phyloP scores from a whole-genome alignment of 108 stramenopile genomes.

The Cyclotella distinguenda region DNA sequence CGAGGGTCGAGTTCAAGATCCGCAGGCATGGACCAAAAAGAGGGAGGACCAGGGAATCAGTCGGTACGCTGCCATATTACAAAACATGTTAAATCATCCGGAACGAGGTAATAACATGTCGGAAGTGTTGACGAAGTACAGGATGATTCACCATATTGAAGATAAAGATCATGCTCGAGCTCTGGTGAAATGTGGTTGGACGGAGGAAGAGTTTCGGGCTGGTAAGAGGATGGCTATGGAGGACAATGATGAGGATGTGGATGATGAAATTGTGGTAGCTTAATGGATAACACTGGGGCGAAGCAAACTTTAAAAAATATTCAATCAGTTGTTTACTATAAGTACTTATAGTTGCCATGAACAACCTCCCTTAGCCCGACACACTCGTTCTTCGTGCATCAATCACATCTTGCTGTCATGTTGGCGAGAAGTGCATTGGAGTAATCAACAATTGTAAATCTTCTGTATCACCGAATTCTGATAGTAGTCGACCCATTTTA shows the following conservation, averaged over 20 bases:
- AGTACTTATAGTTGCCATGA: no score
- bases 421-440: no score
- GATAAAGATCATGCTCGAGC: constrained; percentile 59
- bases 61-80: constrained; percentile 73
- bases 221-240: constrained; percentile 26
- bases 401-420: no score
- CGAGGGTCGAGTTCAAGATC: constrained; percentile 52
- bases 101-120: constrained; percentile 52
- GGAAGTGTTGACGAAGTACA: constrained; percentile 64
- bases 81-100: constrained; percentile 62
- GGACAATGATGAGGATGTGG: constrained; percentile 2
- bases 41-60: constrained; percentile 72
- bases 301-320: constrained; percentile 5
- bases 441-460: no score
- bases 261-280: constrained; percentile 8
- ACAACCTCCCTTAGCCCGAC: no score
- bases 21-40: constrained; percentile 67
- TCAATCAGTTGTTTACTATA: no score
- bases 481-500: no score
- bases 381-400: no score
- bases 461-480: no score
- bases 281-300: neutral
- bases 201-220: constrained; percentile 63
- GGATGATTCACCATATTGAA: constrained; percentile 78
- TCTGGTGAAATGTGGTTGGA: constrained; percentile 67